Conservation (phyloP, 1,284 basidiomycete genomes). For the Ceratobasidium sp. region DNA sequence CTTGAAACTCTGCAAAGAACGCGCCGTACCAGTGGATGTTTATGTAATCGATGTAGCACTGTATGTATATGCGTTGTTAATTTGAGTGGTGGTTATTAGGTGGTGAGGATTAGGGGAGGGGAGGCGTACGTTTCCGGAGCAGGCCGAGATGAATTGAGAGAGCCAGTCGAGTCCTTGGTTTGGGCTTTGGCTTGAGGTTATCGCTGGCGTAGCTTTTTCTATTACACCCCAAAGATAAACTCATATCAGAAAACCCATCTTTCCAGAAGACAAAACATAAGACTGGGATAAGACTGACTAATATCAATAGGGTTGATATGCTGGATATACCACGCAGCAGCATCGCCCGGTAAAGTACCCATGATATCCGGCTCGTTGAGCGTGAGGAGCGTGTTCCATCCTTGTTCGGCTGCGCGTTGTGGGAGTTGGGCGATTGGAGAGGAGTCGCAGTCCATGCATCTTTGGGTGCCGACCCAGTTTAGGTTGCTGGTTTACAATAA, state of each 20-base stretch:
- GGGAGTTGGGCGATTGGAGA: constrained; percentile 28
- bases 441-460: constrained; percentile 27
- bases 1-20: constrained; percentile 41
- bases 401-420: constrained; percentile 33
- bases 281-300: constrained; percentile 39
- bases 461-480: constrained; percentile 37
- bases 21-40: constrained; percentile 48
- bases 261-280: no score
- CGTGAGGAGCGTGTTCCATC: constrained; percentile 42
- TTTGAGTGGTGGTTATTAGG: no score
- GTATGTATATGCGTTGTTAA: neutral
- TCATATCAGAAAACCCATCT: neutral
- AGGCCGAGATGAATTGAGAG: constrained; percentile 27
- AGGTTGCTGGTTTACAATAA: neutral
- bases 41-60: constrained; percentile 46
- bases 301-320: constrained; percentile 42
- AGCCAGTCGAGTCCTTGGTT: constrained; percentile 45
- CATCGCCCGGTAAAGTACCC: constrained; percentile 23
- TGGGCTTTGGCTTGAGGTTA: constrained; percentile 31
- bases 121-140: constrained; percentile 30
- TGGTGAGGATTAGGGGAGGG: neutral
- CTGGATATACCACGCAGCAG: constrained; percentile 44
- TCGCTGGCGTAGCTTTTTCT: constrained; percentile 40
- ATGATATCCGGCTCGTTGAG: constrained; percentile 46
- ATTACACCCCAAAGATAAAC: neutral